Base-by-base conservation (phyloP, 805 yeast species). In the Candida tallmaniae region DNA sequence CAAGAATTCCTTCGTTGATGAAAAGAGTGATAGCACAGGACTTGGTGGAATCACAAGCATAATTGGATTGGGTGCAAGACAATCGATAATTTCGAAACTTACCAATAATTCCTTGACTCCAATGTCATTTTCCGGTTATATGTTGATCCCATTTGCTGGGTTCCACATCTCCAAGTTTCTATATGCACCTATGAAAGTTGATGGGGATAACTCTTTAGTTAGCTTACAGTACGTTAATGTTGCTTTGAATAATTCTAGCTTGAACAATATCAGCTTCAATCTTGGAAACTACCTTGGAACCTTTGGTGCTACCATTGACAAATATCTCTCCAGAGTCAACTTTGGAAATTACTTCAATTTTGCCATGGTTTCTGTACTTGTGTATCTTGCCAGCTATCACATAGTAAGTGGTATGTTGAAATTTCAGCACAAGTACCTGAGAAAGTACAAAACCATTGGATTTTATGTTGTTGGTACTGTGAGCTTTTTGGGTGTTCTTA, bases 121-220 rank as follows among this genome's bases (percentile, higher is more conserved):
- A 2, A 52, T 78, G 14, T 64, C 75, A 15, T 68, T 79, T 34
- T 63, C 81, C 3, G 93, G 93, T 0, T 76, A 75, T 47, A 27
- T 74, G 3, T 57, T 80, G 23, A 35, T 72, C 0, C 69, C 73
- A 0, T 44, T 74, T 6, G 36, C 77, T 1, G 31, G 43, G 0
- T 66, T 56, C 27, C 93, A 83, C 48, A 60, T 62, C 12, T 38
- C 56, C 9, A 66, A 70, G 28, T 63, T 70, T 42, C 61, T 86
- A 34, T 31, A 67, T 4, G 59, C 62, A 0, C 88, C 90, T 0
- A 18, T 63, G n/a, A 12, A 47, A 2, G 60, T 76, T 1, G 83
- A 80, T 38, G 88, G 86, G 1, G 90, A 82, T 52, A 73, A 81
- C 3, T 68, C 80, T 1, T 57, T 72, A 35, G 54, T 83, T 14